Evolutionary conservation across 495 filamentous ascomycete species (phyloP).

Genomic region (Jackrogersella multiformis): DNA sequence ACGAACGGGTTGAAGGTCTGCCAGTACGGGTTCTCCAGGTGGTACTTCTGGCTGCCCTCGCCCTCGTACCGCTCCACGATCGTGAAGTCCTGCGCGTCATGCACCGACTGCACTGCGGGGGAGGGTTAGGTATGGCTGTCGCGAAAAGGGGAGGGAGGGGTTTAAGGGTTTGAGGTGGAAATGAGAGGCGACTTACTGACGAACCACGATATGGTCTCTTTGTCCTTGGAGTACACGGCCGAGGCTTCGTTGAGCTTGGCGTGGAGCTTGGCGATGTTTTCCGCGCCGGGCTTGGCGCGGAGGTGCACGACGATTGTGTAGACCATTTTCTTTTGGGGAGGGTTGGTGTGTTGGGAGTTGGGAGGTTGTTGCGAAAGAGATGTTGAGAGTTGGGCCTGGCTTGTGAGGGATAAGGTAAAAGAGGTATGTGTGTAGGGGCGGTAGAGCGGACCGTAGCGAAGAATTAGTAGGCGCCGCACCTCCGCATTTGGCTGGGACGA

Average conservation of each 20-base stretch:
- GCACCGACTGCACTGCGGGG: constrained; percentile 63
- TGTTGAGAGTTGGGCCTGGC: not conserved
- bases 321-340: constrained; percentile 58
- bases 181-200: constrained; percentile 47
- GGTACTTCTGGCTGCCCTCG: constrained; percentile 68
- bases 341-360: not conserved
- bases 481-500: constrained; percentile 17
- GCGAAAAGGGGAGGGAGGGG: not conserved
- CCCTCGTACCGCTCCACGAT: constrained; percentile 74
- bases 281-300: constrained; percentile 68
- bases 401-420: not conserved
- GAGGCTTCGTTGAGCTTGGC: constrained; percentile 73
- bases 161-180: not conserved
- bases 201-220: constrained; percentile 73
- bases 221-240: constrained; percentile 70
- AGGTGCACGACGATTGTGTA: constrained; percentile 69
- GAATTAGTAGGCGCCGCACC: not conserved
- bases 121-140: not conserved
- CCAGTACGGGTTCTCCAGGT: constrained; percentile 74
- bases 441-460: not conserved
- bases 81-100: constrained; percentile 71
- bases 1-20: constrained; percentile 76
- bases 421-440: not conserved
- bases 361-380: not conserved
- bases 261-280: constrained; percentile 68